Evolutionary conservation across 139 green algal species (phyloP), one percentile per base, ranked within the genome.

Genomic region (Haematococcus sp.): DNA sequence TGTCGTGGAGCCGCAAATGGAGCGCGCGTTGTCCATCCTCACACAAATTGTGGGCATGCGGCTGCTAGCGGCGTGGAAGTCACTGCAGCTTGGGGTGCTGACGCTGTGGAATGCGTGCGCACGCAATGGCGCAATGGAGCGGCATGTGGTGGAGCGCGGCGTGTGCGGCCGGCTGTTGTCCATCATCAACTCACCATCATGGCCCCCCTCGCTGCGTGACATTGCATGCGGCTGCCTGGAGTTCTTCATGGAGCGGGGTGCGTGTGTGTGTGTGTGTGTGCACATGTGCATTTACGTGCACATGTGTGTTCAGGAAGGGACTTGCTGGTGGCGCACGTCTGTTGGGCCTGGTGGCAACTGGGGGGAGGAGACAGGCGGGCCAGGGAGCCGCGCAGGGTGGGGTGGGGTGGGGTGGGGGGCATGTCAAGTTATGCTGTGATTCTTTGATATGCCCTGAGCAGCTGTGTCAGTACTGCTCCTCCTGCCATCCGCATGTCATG

Each of bases 201-300:
- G 88, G 89, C 87, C 89, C 1, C 71, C 83, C 32, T 88, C 75
- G 2, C 70, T 92, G 32, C 74, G 89, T 13, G 81, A 92, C 70
- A 83, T 84, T 23, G 76, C 87, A 11, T 76, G 73, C 2, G 89
- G 89, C 43, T 83, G 86, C 59, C 77, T 94, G 32, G 76, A 86
- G 59, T 86, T 84, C 74, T 80, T 92, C 20, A 69, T 80, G 54
- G 89, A 94, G 79, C 64, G 79, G 13, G 65, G 54, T 70, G 40
- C 74, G 25, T 28, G 58, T 65, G 25, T 65, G 58, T n/a, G 22
- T 33, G 25, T 4, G 22, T 55, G 46, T 17, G 17, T 55, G 46
- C 46, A 23, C 17, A 17, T 15, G 46, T 55, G 46, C 46, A 15
- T 55, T 55, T 55, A 17, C n/a, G n/a, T n/a, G n/a, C n/a, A n/a